Base-by-base conservation (phyloP, 306 rosid genomes). In the Medicago ruthenica region DNA sequence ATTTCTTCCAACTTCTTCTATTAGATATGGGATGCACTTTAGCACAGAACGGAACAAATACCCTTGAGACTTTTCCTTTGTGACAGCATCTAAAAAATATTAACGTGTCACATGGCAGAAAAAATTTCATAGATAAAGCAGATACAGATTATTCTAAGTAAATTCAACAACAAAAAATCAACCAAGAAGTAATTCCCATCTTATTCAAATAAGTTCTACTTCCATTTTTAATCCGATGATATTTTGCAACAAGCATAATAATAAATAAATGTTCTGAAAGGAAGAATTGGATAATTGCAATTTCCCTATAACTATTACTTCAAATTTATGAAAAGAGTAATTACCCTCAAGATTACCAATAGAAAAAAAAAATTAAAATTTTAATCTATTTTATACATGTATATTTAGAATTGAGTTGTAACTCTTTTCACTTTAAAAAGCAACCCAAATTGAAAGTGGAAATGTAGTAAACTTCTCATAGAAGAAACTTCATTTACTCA, bases 61-160 rank as follows among this genome's bases (percentile, higher is more conserved):
- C 65, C 98, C 99, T 85, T 96, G 99, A 75, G 99, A 96, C 85
- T 91, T 96, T 71, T 96, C 99, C 89, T 92, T 96, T 58, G 97
- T 96, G 39, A 90, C 97, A 81, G 98, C 91, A 84, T 96, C 99
- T 96, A 83, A 80, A 85, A 85, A 78, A 82, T 64, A 84, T 50
- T 40, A 69, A 79, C 45, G 71, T 68, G 71, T 61, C 76, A 66
- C 47, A 62, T 37, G 9, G 34, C 74, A 79, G 80, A 67, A 66
- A 73, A 60, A 66, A 48, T 55, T 78, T 11, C 54, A 67, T 45
- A 15, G 54, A 73, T 47, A 54, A 44, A 67, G 55, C 34, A 44
- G 41, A 79, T 21, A 50, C 13, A 75, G 44, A 75, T 42, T 20
- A 45, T 44, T 20, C 41, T 41, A 20, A 18, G 27, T 54, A 50